These are phyloP conservation scores for Cryptococcus deneoformans DNA, from an alignment of 1,284 basidiomycete genomes.

Conservation along the genomic window DNA sequence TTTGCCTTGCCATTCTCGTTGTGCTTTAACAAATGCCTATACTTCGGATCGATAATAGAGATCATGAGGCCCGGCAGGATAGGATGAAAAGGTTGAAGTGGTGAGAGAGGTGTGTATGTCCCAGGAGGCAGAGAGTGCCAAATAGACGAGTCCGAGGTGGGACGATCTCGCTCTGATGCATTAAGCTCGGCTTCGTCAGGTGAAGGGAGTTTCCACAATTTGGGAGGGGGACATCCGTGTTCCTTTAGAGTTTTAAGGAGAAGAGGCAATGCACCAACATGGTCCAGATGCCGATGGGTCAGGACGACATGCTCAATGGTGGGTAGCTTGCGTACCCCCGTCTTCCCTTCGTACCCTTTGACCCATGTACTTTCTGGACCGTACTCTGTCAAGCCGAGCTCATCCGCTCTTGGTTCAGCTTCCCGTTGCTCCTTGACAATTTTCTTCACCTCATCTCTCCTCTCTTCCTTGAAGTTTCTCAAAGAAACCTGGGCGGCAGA, in stretches of 20 bases:
- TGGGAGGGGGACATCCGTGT: constrained; percentile 44
- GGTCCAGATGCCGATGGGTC: constrained; percentile 89
- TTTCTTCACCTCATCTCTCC: constrained; percentile 16
- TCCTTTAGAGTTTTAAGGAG: constrained; percentile 66
- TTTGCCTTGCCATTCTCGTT: constrained; percentile 35
- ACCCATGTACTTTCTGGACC: constrained; percentile 24
- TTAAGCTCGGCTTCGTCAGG: constrained; percentile 38
- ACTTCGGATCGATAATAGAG: constrained; percentile 37
- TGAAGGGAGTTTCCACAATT: constrained; percentile 51
- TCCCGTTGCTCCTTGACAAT: constrained; percentile 13
- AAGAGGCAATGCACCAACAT: constrained; percentile 70
- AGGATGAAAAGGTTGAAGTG: constrained; percentile 38
- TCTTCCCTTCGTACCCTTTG: background rate
- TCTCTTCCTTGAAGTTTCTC: constrained; percentile 20
- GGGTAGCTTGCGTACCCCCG: constrained; percentile 18
- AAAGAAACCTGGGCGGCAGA: constrained; percentile 13
- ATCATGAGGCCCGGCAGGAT: constrained; percentile 42
- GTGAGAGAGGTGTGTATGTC: constrained; percentile 43
- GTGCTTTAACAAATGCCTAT: constrained; percentile 31
- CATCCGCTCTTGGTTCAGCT: constrained; percentile 18
- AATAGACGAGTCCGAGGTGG: constrained; percentile 30
- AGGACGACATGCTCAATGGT: constrained; percentile 76
- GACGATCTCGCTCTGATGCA: constrained; percentile 23
- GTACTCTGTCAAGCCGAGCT: constrained; percentile 25
- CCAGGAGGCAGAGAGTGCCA: constrained; percentile 26